Conservation (phyloP, 208 protist species). For the Leishmania tarentolae region DNA sequence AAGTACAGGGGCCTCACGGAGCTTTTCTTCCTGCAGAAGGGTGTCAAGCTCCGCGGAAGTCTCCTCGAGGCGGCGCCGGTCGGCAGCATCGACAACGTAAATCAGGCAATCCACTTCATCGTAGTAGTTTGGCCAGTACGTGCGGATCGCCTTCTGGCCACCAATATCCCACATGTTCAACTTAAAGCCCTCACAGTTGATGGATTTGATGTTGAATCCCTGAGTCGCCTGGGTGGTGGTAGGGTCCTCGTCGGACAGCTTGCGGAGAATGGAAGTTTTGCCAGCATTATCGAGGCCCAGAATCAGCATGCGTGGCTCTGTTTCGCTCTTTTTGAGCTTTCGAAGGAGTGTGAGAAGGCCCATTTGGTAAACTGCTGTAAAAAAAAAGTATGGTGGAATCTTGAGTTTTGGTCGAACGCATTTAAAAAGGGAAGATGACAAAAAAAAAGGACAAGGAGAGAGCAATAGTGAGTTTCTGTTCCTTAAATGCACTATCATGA, state of each 20-base stretch:
- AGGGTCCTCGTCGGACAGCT: constrained; percentile 96
- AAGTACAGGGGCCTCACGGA: constrained; percentile 94
- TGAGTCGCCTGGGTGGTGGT: constrained; percentile 96
- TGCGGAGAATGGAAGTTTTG: constrained; percentile 98
- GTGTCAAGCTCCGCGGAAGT: constrained; percentile 91
- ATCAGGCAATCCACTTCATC: constrained; percentile 96
- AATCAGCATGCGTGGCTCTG: constrained; percentile 95
- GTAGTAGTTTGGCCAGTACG: constrained; percentile 98
- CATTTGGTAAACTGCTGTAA: constrained; percentile 66
- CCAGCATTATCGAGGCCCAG: constrained; percentile 98
- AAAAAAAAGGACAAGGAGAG: neutral
- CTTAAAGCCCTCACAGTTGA: constrained; percentile 96
- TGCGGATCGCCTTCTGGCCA: constrained; percentile 96
- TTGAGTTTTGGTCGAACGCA: neutral
- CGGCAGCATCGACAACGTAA: constrained; percentile 96
- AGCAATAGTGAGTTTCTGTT: neutral
- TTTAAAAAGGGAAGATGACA: neutral
- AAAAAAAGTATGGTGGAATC: constrained; percentile 10
- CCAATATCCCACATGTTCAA: constrained; percentile 99
- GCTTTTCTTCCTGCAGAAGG: constrained; percentile 95
- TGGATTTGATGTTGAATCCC: constrained; percentile 98
- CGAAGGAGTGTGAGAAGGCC: constrained; percentile 94
- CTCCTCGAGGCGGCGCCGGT: constrained; percentile 94
- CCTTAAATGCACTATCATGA: neutral
- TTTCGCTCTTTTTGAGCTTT: constrained; percentile 94